Base-by-base conservation (phyloP, 2,329 filamentous ascomycete genomes). In the Cryoendolithus antarcticus region DNA sequence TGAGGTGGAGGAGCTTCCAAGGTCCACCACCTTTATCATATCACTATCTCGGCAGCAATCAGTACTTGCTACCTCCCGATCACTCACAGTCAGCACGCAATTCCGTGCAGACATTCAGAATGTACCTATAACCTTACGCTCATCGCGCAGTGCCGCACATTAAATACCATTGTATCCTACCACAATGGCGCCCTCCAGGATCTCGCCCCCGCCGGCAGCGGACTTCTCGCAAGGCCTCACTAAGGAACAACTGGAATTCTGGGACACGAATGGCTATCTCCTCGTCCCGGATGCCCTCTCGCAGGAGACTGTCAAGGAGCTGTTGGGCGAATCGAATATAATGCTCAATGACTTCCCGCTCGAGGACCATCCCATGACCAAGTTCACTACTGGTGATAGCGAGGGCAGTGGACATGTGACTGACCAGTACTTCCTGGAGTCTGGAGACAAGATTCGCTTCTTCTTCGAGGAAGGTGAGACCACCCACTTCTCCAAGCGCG, bases 381-480 rank as follows among this genome's bases (percentile, higher is more conserved):
- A 80, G 57, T 98, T 98, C 72, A 83, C 82, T 27, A 95, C 89
- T 0, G 88, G 88, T 49, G 15, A 19, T 19, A 19, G 15, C 15
- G 69, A 77, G 52, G 64, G 71, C 56, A 63, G 63, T 34, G 73
- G 79, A n/a, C 89, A 96, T 63, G 83, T 95, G 8, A 88, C 89
- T 45, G 91, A 96, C 66, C 77, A 82, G 57, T 98, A 98, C 71
- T 96, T 98, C 65, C 75, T 96, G 2, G 72, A 70, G 1, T 91
- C 82, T 3, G 86, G 86, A 45, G 84, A 96, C 69, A 89, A 95
- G 64, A 69, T 96, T 44, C 82, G 86, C 43, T 96, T 93, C 72
- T 96, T 96, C 72, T 93, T 96, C 62, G 89, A 96, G 63, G 86
- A 93, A 62, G 69, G 68, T 69, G 53, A 6, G 44, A 34, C 32